These are phyloP conservation scores for Dryas integrifolia DNA, from an alignment of 331 rosid genomes.

Conservation along the genomic window DNA sequence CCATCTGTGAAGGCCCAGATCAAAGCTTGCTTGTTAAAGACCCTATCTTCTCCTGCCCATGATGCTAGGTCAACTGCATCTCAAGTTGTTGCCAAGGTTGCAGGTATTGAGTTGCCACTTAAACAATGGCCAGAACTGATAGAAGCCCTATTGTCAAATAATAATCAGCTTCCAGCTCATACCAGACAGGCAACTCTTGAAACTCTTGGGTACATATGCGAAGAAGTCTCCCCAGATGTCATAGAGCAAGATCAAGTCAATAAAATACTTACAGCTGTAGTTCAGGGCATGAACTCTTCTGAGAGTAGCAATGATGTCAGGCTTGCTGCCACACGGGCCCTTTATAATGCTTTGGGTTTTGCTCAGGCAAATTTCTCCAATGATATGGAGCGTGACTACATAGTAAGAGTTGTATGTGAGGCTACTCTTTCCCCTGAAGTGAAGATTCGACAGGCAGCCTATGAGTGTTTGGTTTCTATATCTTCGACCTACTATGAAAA, in stretches of 20 bases:
- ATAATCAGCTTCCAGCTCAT: slow-evolving; percentile 64
- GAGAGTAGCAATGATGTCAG: slow-evolving; percentile 68
- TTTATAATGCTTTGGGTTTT: slow-evolving; percentile 74
- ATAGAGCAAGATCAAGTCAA: slow-evolving; percentile 75
- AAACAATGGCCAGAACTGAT: slow-evolving; percentile 80
- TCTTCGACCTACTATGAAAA: slow-evolving; percentile 73
- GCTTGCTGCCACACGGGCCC: slow-evolving; percentile 68
- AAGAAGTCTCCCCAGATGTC: slow-evolving; percentile 74
- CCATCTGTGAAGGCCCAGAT: slow-evolving; percentile 53
- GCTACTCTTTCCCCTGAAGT: slow-evolving; percentile 62
- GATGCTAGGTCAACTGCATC: slow-evolving; percentile 81
- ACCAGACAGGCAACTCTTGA: slow-evolving; percentile 74
- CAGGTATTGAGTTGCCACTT: slow-evolving; percentile 72
- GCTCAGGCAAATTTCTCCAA: slow-evolving; percentile 79
- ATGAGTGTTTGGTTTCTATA: slow-evolving; percentile 76
- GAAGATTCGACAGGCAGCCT: slow-evolving; percentile 70
- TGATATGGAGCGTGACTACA: slow-evolving; percentile 74
- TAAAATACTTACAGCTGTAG: slow-evolving; percentile 79
- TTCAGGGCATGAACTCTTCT: slow-evolving; percentile 74
- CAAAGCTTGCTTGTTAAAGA: slow-evolving; percentile 54
- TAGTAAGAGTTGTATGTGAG: slow-evolving; percentile 77
- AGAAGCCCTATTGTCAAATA: slow-evolving; percentile 51
- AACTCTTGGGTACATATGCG: slow-evolving; percentile 79
- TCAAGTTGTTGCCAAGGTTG: slow-evolving; percentile 77
- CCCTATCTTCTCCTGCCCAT: slow-evolving; percentile 50